phyloP scores from a whole-genome alignment of 2,329 filamentous ascomycete genomes.

The Stemphylium beticola region DNA sequence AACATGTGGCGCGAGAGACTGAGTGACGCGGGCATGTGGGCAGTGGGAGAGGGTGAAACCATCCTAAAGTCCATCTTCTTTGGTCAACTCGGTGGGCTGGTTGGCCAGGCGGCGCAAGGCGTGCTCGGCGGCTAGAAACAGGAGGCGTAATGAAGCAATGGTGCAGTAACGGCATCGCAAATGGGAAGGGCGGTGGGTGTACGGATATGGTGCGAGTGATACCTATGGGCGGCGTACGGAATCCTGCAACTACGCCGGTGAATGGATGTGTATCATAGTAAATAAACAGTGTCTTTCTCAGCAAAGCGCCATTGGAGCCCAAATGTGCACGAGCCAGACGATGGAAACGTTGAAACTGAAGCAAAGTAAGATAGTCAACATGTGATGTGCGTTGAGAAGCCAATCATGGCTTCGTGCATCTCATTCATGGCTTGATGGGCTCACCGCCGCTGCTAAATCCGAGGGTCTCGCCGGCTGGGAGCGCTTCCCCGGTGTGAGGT shows the following conservation, averaged over 20 bases:
- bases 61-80: slow-evolving; percentile 81
- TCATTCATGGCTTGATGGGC: neutral
- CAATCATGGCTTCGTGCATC: neutral
- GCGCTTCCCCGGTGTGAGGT: slow-evolving; percentile 14
- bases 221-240: neutral
- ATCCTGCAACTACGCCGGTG: slow-evolving; percentile 1
- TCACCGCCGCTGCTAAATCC: slow-evolving; percentile 7
- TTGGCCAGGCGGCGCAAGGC: slow-evolving; percentile 44
- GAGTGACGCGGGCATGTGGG: slow-evolving; percentile 76
- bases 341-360: neutral
- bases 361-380: neutral
- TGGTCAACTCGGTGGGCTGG: slow-evolving; percentile 70
- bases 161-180: neutral
- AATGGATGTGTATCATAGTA: slow-evolving; percentile 17
- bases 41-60: slow-evolving; percentile 76
- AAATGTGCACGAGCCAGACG: neutral
- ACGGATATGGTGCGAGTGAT: neutral
- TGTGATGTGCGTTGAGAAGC: neutral
- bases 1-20: slow-evolving; percentile 73
- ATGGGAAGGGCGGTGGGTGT: neutral
- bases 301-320: slow-evolving; percentile 4
- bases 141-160: neutral
- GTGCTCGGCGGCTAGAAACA: slow-evolving; percentile 28
- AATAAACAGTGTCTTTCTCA: slow-evolving; percentile 2
- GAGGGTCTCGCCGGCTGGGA: slow-evolving; percentile 1